Base-by-base conservation (phyloP, 2,329 filamentous ascomycete species). In the Alternaria sp. region DNA sequence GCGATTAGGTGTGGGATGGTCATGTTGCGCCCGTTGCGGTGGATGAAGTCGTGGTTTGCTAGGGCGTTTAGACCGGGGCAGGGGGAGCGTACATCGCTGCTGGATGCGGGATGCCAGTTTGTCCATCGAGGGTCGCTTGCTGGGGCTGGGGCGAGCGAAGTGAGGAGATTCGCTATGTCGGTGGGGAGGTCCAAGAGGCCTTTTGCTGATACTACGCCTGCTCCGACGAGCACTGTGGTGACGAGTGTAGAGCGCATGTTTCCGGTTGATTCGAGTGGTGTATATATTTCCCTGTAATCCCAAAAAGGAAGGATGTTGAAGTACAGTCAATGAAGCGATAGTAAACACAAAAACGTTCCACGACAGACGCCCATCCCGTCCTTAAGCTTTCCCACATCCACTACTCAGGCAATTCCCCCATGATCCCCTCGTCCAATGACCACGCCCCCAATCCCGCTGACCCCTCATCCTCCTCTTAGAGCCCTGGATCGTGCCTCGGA, bases 11-110 rank as follows among this genome's bases (percentile, higher is more conserved):
- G 56, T 0, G 69, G 68, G 21, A 71, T 64, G 2, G 67, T 71
- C 55, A 67, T 65, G 45, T 60, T 61, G 11, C 50, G 56, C 55
- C 69, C 69, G 6, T 50, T 41, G 50, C 63, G 69, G 11, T 63
- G 62, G 37, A 71, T 62, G 58, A 71, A 71, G 56, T 58, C 46
- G 60, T 71, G 69, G 46, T 71, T 71, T 50, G 69, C 67, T 2
- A 71, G 61, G 12, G 64, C 45, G 33, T 71, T 71, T 2, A 71
- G 57, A 1, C 25, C 69, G 3, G 69, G 69, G 23, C 69, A 71
- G 5, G 69, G 65, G 1, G 65, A 68, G 11, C 69, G 61, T 18
- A 70, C 67, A 60, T 71, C 69, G n/a, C 56, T 56, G 6, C 41
- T 41, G 6, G 66, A 61, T 1, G 67, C 53, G 9, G 66, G 62